Percentiles rank a stretch among this genome's conserved stretches.
phyloP scores from a whole-genome alignment of 2,329 filamentous ascomycete species.

The Botrytis hyacinthi region DNA sequence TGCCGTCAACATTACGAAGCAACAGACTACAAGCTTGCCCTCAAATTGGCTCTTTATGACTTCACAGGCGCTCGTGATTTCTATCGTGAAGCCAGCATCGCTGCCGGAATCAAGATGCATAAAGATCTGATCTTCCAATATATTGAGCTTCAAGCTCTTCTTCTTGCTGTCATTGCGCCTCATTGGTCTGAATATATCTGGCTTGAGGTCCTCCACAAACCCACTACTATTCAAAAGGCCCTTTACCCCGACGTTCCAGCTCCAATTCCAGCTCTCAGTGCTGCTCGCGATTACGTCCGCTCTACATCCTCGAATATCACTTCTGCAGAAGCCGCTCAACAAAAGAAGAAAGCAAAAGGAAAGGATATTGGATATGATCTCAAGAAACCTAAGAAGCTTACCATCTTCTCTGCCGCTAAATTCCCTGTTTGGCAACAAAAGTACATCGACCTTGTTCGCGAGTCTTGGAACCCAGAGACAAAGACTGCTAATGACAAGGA shows the following conservation, averaged over 20 bases:
- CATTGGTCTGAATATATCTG: constrained; percentile 96
- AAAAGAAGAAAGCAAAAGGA: constrained; percentile 91
- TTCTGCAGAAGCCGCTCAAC: constrained; percentile 75
- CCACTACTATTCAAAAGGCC: constrained; percentile 74
- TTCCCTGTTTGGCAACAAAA: constrained; percentile 92
- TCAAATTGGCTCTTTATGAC: constrained; percentile 86
- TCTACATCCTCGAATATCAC: constrained; percentile 72
- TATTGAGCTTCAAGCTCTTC: constrained; percentile 79
- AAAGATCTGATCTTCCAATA: constrained; percentile 75
- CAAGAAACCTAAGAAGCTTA: constrained; percentile 87
- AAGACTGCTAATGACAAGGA: constrained; percentile 75
- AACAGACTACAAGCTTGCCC: constrained; percentile 81
- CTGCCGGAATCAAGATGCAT: constrained; percentile 83
- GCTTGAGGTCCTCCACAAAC: constrained; percentile 82
- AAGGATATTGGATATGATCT: constrained; percentile 84
- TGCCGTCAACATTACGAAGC: constrained; percentile 74
- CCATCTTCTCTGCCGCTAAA: constrained; percentile 74
- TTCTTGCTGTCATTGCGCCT: constrained; percentile 81
- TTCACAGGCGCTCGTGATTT: constrained; percentile 84
- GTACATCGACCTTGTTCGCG: constrained; percentile 76
- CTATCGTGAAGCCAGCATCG: constrained; percentile 79
- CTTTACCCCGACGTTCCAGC: constrained; percentile 69
- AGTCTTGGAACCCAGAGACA: constrained; percentile 62
- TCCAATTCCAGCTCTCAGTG: constrained; percentile 65
- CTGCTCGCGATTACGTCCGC: constrained; percentile 80